These are phyloP conservation scores for Wolfiporia cocos DNA, from an alignment of 1,284 basidiomycete species.

Conservation along the genomic window DNA sequence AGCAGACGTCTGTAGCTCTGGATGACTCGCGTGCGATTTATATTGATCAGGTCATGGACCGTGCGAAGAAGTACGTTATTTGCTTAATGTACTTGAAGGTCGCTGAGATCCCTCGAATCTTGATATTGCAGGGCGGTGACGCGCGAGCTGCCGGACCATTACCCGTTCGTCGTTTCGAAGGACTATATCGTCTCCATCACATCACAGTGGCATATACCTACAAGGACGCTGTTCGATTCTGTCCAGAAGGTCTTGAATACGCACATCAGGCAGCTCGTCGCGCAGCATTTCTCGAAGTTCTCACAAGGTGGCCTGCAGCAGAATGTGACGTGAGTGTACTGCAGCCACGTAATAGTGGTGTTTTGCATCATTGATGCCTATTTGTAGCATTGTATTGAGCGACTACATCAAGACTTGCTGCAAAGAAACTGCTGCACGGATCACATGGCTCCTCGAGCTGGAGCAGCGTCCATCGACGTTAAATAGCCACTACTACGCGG, in stretches of 20 bases:
- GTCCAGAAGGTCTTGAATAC: slow-evolving; percentile 32
- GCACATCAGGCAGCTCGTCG: slow-evolving; percentile 35
- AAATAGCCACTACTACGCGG: slow-evolving; percentile 51
- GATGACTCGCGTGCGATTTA: slow-evolving; percentile 32
- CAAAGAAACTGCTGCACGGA: slow-evolving; percentile 1
- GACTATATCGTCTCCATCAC: slow-evolving; percentile 39
- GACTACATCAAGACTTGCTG: slow-evolving; percentile 15
- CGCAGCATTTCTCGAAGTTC: slow-evolving; percentile 41
- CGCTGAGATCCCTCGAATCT: slow-evolving; percentile 19
- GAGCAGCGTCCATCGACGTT: slow-evolving; percentile 51
- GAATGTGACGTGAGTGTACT: slow-evolving; percentile 39
- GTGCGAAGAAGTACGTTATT: slow-evolving; percentile 41
- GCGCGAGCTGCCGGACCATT: slow-evolving; percentile 57
- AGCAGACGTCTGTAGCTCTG: slow-evolving; percentile 5
- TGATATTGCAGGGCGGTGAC: slow-evolving; percentile 52
- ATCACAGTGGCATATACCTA: slow-evolving; percentile 41
- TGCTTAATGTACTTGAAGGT: neutral
- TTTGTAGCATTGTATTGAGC: slow-evolving; percentile 36
- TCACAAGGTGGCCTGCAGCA: slow-evolving; percentile 46
- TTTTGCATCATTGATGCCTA: neutral
- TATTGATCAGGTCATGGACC: slow-evolving; percentile 48
- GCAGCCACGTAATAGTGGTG: neutral
- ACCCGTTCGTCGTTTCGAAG: slow-evolving; percentile 51
- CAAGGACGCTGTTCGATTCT: slow-evolving; percentile 38
- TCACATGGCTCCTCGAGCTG: slow-evolving; percentile 43